Percentiles rank a stretch among this genome's conserved stretches.
Conservation (phyloP, 108 stramenopile genomes). For the Thalassiosira profunda region DNA sequence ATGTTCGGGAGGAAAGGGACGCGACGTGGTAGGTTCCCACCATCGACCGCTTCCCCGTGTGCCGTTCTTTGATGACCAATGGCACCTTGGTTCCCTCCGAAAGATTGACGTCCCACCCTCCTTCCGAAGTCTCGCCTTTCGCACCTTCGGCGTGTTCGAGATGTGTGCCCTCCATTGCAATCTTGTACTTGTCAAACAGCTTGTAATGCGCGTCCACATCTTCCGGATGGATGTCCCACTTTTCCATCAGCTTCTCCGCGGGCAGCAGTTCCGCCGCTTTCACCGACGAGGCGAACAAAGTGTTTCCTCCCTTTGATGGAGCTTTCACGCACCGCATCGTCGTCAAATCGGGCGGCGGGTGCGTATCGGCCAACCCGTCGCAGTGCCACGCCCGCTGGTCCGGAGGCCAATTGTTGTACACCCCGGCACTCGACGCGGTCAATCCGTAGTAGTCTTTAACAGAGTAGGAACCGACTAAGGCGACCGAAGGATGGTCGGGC, state of each 20-base stretch:
- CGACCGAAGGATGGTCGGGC: constrained; percentile 1
- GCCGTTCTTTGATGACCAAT: constrained; percentile 10
- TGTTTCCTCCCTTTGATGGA: constrained; percentile 1
- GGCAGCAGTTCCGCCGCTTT: constrained; percentile 11
- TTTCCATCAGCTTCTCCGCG: not conserved
- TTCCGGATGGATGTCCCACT: constrained; percentile 15
- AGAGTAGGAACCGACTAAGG: constrained; percentile 4
- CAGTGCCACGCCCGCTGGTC: constrained; percentile 20
- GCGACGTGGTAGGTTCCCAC: constrained; percentile 22
- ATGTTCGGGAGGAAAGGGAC: not conserved
- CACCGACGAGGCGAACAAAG: constrained; percentile 19
- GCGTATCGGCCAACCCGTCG: constrained; percentile 15
- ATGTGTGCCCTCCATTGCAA: constrained; percentile 17
- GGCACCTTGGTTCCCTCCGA: constrained; percentile 6
- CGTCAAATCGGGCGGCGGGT: constrained; percentile 17
- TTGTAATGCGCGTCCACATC: constrained; percentile 15
- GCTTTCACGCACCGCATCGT: constrained; percentile 5
- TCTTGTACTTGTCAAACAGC: constrained; percentile 16
- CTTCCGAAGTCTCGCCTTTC: too few species aligned
- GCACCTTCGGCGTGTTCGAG: not conserved
- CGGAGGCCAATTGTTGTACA: constrained; percentile 6
- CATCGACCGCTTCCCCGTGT: constrained; percentile 8
- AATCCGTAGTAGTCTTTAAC: constrained; percentile 6
- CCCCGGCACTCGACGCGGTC: constrained; percentile 6
- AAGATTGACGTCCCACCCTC: constrained; percentile 24